Conservation (phyloP, 495 filamentous ascomycete species). For the Bacidia rubella region DNA sequence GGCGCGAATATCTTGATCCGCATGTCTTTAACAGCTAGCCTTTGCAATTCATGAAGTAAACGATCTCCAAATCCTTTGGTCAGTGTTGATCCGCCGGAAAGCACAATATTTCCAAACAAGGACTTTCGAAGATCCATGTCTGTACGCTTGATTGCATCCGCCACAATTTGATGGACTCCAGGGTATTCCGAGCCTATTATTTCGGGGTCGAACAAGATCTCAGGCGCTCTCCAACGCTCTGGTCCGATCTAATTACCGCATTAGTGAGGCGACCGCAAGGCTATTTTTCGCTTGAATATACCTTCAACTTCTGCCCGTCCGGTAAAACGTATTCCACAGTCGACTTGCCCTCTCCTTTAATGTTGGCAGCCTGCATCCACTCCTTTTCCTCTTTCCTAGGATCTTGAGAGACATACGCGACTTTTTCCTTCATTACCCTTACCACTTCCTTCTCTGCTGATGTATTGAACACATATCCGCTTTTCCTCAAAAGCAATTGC, state of each 20-base stretch:
- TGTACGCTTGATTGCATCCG: slow-evolving; percentile 91
- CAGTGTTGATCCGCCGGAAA: slow-evolving; percentile 88
- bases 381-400: slow-evolving; percentile 94
- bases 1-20: slow-evolving; percentile 97
- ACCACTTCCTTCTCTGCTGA: slow-evolving; percentile 98
- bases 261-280: background rate
- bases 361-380: slow-evolving; percentile 51
- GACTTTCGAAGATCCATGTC: slow-evolving; percentile 93
- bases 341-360: slow-evolving; percentile 49
- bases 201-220: slow-evolving; percentile 96
- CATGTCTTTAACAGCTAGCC: slow-evolving; percentile 94
- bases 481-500: slow-evolving; percentile 81
- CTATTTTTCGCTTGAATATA: slow-evolving; percentile 20
- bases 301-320: slow-evolving; percentile 86
- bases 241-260: slow-evolving; percentile 66
- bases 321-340: slow-evolving; percentile 76
- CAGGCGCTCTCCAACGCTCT: slow-evolving; percentile 88
- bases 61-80: slow-evolving; percentile 92
- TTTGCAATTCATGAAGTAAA: slow-evolving; percentile 79
- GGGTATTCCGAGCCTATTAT: slow-evolving; percentile 95
- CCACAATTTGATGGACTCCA: slow-evolving; percentile 92
- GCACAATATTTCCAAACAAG: slow-evolving; percentile 89
- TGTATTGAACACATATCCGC: slow-evolving; percentile 89
- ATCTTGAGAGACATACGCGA: slow-evolving; percentile 81
- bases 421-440: slow-evolving; percentile 89